phyloP scores from a whole-genome alignment of 495 filamentous ascomycete species.

The Penicillium ochrochloron region DNA sequence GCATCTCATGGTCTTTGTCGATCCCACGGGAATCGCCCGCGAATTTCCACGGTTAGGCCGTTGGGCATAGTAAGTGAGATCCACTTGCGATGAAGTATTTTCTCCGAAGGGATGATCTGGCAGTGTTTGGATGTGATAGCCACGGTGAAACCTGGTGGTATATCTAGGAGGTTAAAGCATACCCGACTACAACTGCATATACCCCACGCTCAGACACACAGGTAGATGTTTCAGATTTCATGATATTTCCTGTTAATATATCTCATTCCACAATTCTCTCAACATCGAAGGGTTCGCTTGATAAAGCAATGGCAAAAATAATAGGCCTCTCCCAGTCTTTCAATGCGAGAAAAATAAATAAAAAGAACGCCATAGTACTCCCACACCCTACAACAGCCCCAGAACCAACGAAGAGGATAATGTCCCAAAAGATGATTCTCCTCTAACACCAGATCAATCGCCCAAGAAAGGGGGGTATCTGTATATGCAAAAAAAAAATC shows the following conservation, averaged over 20 bases:
- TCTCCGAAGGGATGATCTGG: not conserved
- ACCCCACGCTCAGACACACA: not conserved
- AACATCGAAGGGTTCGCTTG: not conserved
- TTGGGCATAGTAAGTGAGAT: not conserved
- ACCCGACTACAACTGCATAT: not conserved
- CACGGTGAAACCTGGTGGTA: not conserved
- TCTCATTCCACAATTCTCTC: not conserved
- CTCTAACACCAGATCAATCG: slow-evolving; percentile 37
- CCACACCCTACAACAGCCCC: slow-evolving; percentile 10
- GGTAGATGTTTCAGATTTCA: not conserved
- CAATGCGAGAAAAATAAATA: slow-evolving; percentile 22
- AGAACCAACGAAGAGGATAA: slow-evolving; percentile 4
- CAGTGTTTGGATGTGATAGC: not conserved
- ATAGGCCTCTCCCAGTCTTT: slow-evolving; percentile 23
- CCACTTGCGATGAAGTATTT: not conserved
- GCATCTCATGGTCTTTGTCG: not conserved
- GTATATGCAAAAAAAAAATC: slow-evolving; percentile 34
- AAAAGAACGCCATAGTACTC: slow-evolving; percentile 20
- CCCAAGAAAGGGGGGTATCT: slow-evolving; percentile 34
- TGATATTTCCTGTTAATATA: not conserved
- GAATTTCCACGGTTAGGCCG: not conserved
- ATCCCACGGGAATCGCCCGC: not conserved
- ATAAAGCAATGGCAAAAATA: slow-evolving; percentile 3
- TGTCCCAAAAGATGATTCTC: slow-evolving; percentile 20
- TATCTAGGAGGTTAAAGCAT: not conserved